A percentile compares a stretch with the other conserved stretches of the same genome.
Evolutionary conservation across 495 filamentous ascomycete genomes (phyloP).

Genomic region (Clohesyomyces aquaticus): DNA sequence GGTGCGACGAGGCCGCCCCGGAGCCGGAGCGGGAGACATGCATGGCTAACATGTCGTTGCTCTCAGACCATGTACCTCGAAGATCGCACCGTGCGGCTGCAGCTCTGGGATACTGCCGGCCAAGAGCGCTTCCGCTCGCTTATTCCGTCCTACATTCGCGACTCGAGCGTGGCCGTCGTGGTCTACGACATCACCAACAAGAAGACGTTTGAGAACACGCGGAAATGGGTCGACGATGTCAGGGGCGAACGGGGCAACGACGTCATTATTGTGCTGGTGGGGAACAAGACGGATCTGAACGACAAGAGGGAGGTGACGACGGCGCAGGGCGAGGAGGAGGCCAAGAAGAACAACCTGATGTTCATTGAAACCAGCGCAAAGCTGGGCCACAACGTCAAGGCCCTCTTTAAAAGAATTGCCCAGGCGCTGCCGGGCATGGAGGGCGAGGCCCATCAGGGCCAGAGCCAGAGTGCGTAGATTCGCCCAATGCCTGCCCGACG

Average conservation of each 20-base stretch:
- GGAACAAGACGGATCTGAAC: slow-evolving; percentile 98
- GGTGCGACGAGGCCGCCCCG: slow-evolving; percentile 57
- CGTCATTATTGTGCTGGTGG: slow-evolving; percentile 97
- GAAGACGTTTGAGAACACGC: slow-evolving; percentile 95
- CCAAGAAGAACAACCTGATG: slow-evolving; percentile 95
- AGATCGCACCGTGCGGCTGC: slow-evolving; percentile 94
- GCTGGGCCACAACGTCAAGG: slow-evolving; percentile 97
- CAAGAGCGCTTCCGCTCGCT: slow-evolving; percentile 96
- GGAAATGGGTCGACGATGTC: slow-evolving; percentile 99
- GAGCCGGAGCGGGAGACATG: background rate
- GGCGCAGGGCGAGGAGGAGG: slow-evolving; percentile 93
- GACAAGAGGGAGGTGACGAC: slow-evolving; percentile 97
- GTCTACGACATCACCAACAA: slow-evolving; percentile 98
- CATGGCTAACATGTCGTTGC: background rate
- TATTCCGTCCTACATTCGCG: slow-evolving; percentile 97
- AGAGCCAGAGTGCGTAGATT: slow-evolving; percentile 48
- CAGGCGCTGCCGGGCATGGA: slow-evolving; percentile 99
- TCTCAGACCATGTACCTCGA: slow-evolving; percentile 97
- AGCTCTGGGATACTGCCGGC: slow-evolving; percentile 97
- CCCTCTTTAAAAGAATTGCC: slow-evolving; percentile 92
- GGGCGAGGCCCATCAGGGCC: slow-evolving; percentile 55
- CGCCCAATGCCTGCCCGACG: slow-evolving; percentile 9
- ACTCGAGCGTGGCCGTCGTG: slow-evolving; percentile 94
- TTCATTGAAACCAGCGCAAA: slow-evolving; percentile 99
- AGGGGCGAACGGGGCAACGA: slow-evolving; percentile 95